Percentiles rank a stretch among this genome's conserved stretches.
These are phyloP conservation scores for Jacaranda copaia DNA, from an alignment of 257 asterid genomes.

Conservation along the genomic window DNA sequence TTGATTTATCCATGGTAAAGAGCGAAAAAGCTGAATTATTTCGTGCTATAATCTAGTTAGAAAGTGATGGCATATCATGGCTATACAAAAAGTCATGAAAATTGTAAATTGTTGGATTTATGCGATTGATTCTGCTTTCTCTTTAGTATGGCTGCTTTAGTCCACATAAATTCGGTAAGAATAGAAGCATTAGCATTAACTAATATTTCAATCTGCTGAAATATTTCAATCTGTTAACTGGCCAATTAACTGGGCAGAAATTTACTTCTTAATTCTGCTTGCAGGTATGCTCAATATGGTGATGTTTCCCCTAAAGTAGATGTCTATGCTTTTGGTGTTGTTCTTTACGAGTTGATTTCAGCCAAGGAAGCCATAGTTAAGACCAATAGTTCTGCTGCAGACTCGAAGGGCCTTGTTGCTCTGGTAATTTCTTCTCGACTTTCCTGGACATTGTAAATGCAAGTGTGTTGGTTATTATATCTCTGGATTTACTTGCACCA, in stretches of 20 bases:
- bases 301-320: constrained; percentile 93
- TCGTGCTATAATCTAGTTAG: background rate
- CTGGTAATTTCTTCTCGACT: constrained; percentile 55
- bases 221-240: background rate
- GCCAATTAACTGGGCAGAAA: background rate
- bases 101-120: background rate
- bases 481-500: background rate
- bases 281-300: constrained; percentile 94
- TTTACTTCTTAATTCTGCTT: constrained; percentile 29
- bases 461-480: background rate
- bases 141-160: constrained; percentile 18
- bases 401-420: constrained; percentile 85
- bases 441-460: constrained; percentile 20
- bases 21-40: too few species aligned
- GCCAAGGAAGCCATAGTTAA: constrained; percentile 93
- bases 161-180: background rate
- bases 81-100: background rate
- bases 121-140: background rate
- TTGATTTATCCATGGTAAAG: background rate
- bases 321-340: constrained; percentile 96
- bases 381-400: constrained; percentile 56
- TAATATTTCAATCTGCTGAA: background rate
- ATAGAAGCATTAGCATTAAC: background rate
- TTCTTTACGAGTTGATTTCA: constrained; percentile 85
- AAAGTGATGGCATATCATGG: background rate